phyloP scores from a whole-genome alignment of 2,329 filamentous ascomycete species.

The Colletotrichum incanum region DNA sequence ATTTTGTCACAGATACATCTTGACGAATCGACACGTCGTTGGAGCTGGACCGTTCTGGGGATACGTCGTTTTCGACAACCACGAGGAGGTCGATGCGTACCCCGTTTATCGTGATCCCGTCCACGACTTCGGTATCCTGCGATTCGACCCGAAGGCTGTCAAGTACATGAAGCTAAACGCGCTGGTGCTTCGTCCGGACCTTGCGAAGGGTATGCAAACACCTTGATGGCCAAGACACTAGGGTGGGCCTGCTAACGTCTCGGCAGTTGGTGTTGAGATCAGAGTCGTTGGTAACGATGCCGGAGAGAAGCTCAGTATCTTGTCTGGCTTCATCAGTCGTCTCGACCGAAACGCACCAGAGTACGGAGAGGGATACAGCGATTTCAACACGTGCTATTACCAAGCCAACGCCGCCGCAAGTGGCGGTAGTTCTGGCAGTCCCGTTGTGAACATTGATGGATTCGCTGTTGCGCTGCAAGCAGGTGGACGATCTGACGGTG shows the following conservation, averaged over 20 bases:
- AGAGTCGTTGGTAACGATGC: slow-evolving; percentile 98
- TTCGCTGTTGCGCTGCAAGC: slow-evolving; percentile 94
- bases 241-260: slow-evolving; percentile 41
- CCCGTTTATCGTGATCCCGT: slow-evolving; percentile 98
- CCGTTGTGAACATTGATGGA: slow-evolving; percentile 95
- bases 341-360: slow-evolving; percentile 97
- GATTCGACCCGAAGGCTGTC: slow-evolving; percentile 95
- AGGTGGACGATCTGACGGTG: slow-evolving; percentile 92
- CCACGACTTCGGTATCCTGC: slow-evolving; percentile 97
- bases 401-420: slow-evolving; percentile 97
- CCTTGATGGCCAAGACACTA: slow-evolving; percentile 33
- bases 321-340: slow-evolving; percentile 97
- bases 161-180: slow-evolving; percentile 95
- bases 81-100: slow-evolving; percentile 95
- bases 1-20: slow-evolving; percentile 72
- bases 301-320: slow-evolving; percentile 96
- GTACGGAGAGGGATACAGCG: slow-evolving; percentile 97
- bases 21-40: slow-evolving; percentile 94
- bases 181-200: slow-evolving; percentile 85
- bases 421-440: slow-evolving; percentile 97
- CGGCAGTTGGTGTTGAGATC: slow-evolving; percentile 88
- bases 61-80: slow-evolving; percentile 98
- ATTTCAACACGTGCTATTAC: slow-evolving; percentile 97
- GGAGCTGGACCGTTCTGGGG: slow-evolving; percentile 97
- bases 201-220: slow-evolving; percentile 73